Evolutionary conservation across 306 rosid genomes (phyloP).

Genomic region (Albizia julibrissin): DNA sequence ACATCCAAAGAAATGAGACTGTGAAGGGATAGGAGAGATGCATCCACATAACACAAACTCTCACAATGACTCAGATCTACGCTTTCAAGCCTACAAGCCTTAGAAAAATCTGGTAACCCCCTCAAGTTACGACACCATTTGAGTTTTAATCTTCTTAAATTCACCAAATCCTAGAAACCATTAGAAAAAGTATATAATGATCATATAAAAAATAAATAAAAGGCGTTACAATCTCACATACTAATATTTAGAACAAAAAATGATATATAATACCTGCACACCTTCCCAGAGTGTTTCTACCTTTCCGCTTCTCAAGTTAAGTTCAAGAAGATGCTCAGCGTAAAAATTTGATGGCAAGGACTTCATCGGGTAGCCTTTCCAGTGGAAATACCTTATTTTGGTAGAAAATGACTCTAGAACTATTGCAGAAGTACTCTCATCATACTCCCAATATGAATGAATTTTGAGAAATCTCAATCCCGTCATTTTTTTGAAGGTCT

Average conservation of each 20-base stretch:
- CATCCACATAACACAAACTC: neutral
- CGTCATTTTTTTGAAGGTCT: neutral
- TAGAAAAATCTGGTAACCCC: too few relatives aligned
- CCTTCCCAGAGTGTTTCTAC: neutral
- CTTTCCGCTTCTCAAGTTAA: fast-evolving
- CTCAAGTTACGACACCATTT: too few relatives aligned
- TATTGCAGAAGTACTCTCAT: neutral
- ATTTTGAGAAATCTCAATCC: neutral
- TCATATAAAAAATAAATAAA: neutral
- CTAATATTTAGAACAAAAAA: too few relatives aligned
- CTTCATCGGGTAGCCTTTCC: neutral
- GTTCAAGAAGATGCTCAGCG: neutral
- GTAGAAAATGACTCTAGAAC: neutral
- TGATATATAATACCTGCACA: too few relatives aligned
- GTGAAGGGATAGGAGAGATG: neutral
- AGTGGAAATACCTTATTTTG: neutral
- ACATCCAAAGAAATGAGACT: neutral
- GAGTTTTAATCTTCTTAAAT: neutral
- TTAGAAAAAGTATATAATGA: neutral
- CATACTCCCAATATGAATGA: fast-evolving
- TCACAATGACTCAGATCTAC: neutral
- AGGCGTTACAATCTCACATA: too few relatives aligned
- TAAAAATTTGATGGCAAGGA: neutral
- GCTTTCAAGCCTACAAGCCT: too few relatives aligned
- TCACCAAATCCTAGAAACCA: neutral